Evolutionary conservation across 441 rosid genomes (phyloP).

Genomic region (Capsella rubella): DNA sequence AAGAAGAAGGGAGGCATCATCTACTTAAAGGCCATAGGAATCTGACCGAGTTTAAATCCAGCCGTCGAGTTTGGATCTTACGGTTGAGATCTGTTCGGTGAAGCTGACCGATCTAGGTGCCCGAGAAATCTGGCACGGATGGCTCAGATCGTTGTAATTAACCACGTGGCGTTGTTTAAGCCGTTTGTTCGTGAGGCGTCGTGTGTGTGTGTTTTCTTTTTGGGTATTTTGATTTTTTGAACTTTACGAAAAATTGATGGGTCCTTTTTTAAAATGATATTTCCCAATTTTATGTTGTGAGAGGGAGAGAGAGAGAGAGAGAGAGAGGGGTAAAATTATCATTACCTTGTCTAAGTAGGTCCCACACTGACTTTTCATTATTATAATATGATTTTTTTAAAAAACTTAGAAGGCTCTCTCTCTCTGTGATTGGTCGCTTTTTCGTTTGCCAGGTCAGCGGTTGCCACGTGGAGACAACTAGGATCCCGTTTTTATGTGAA

Average conservation of each 20-base stretch:
- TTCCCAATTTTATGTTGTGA: background rate
- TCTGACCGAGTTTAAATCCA: conserved; percentile 7
- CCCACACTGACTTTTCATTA: conserved; percentile 2
- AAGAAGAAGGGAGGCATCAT: conserved; percentile 25
- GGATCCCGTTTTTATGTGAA: background rate
- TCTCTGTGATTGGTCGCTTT: conserved; percentile 34
- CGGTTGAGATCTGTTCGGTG: conserved; percentile 10
- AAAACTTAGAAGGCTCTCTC: no score
- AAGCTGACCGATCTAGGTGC: conserved; percentile 23
- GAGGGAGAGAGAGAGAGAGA: no score
- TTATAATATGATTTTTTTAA: background rate
- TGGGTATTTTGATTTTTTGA: background rate
- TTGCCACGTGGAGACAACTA: conserved; percentile 38
- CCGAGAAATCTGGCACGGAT: conserved; percentile 30
- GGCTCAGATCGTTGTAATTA: conserved; percentile 26
- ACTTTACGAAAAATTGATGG: conserved; percentile 5
- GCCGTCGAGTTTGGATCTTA: conserved; percentile 20
- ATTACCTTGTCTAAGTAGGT: conserved; percentile 1
- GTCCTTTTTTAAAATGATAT: background rate
- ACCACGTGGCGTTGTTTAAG: conserved; percentile 21
- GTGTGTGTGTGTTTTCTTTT: conserved; percentile 1
- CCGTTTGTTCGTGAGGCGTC: conserved; percentile 39
- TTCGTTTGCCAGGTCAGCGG: conserved; percentile 29
- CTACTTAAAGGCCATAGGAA: conserved; percentile 34
- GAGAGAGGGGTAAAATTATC: conserved; percentile 14